Percentiles rank a stretch among this genome's conserved stretches.
Evolutionary conservation across 2,329 filamentous ascomycete species (phyloP).

Genomic region (Diaporthe ampelina): DNA sequence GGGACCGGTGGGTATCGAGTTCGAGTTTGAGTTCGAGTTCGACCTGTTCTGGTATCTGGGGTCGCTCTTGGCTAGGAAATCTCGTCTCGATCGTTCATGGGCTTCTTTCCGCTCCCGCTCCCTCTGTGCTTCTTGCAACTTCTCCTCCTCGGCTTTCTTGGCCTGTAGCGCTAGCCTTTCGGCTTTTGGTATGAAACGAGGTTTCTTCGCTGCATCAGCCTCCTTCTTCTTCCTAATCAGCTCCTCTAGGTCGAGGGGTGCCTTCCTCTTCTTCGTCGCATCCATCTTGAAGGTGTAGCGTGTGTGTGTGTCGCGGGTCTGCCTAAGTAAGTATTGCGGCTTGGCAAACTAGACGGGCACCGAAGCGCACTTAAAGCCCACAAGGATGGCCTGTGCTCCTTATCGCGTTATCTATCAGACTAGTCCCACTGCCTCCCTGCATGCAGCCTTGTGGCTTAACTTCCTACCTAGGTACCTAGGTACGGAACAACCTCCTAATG

Average conservation of each 20-base stretch:
- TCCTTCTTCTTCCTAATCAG: constrained; percentile 88
- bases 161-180: constrained; percentile 85
- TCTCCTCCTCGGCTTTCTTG: constrained; percentile 78
- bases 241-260: constrained; percentile 86
- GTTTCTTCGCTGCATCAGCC: constrained; percentile 87
- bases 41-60: constrained; percentile 47
- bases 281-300: constrained; percentile 33
- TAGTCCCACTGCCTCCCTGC: too few species aligned
- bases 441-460: too few species aligned
- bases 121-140: constrained; percentile 67
- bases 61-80: constrained; percentile 40
- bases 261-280: constrained; percentile 45
- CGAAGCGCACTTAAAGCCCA: neutral
- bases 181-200: constrained; percentile 87
- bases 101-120: constrained; percentile 62
- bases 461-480: too few species aligned
- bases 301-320: constrained; percentile 15
- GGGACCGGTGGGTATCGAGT: constrained; percentile 77
- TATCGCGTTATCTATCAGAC: constrained; percentile 4
- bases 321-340: neutral
- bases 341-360: too few species aligned
- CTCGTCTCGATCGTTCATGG: constrained; percentile 47
- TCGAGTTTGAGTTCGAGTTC: constrained; percentile 48
- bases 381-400: neutral
- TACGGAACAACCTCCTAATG: too few species aligned